Conservation (phyloP, 2,329 filamentous ascomycete genomes). For the Phyllachora maydis region DNA sequence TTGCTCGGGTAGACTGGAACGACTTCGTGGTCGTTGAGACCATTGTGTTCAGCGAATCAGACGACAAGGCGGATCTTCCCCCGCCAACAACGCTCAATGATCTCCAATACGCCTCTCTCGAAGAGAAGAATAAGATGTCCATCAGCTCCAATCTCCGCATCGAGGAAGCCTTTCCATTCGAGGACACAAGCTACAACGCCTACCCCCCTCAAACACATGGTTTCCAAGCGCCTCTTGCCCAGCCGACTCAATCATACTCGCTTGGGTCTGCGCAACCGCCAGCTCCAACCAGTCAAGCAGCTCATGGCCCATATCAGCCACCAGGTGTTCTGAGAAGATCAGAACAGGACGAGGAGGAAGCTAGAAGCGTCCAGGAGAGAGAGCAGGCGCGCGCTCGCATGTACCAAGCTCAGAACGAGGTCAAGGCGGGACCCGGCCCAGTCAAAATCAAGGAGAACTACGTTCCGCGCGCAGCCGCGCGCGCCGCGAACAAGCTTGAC, state of each 20-base stretch:
- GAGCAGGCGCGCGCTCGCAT: constrained; percentile 39
- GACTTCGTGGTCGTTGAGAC: constrained; percentile 94
- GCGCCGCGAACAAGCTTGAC: constrained; percentile 43
- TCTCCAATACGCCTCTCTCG: constrained; percentile 80
- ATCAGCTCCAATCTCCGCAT: constrained; percentile 67
- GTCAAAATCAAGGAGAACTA: constrained; percentile 93
- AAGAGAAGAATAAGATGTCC: constrained; percentile 84
- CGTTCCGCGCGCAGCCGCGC: constrained; percentile 62
- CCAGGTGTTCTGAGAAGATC: too few species aligned
- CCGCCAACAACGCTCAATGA: constrained; percentile 80
- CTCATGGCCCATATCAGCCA: too few species aligned
- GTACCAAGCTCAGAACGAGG: constrained; percentile 61
- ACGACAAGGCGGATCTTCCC: constrained; percentile 71
- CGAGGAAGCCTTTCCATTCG: constrained; percentile 84
- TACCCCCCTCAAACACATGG: constrained; percentile 22
- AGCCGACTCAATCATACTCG: constrained; percentile 15
- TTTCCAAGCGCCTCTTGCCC: constrained; percentile 20
- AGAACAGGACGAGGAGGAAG: constrained; percentile 39
- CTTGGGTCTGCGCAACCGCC: constrained; percentile 8
- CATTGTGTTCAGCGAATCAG: constrained; percentile 73
- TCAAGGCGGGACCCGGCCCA: constrained; percentile 42
- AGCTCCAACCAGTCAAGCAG: constrained; percentile 11
- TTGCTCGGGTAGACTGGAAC: constrained; percentile 91
- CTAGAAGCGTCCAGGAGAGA: constrained; percentile 40
- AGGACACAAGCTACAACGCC: constrained; percentile 37